These are phyloP conservation scores for Geotrichum carabidarum DNA, from an alignment of 1,139 yeast genomes.

Conservation along the genomic window DNA sequence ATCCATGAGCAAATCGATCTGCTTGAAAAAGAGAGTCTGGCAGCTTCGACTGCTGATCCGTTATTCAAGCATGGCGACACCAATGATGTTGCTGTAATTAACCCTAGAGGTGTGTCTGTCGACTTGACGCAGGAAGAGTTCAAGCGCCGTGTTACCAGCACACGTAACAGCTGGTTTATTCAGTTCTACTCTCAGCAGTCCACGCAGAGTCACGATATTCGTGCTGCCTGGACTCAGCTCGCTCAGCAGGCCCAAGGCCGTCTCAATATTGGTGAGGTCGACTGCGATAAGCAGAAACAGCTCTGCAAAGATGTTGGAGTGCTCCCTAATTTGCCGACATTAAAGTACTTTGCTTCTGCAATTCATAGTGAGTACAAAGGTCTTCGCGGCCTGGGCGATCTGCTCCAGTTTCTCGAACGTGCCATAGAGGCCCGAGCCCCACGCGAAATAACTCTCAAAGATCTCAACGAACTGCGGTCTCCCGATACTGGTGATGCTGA, in stretches of 20 bases:
- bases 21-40: not conserved
- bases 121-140: conserved; percentile 25
- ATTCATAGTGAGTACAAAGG: conserved; percentile 35
- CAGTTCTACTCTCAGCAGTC: conserved; percentile 41
- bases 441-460: conserved; percentile 27
- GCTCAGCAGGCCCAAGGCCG: conserved; percentile 33
- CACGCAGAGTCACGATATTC: conserved; percentile 38
- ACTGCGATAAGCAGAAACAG: conserved; percentile 37
- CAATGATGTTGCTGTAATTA: conserved; percentile 22
- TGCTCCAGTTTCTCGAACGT: conserved; percentile 33
- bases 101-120: conserved; percentile 28
- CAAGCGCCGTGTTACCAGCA: conserved; percentile 25
- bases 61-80: not conserved
- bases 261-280: conserved; percentile 41
- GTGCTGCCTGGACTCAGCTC: conserved; percentile 38
- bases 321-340: conserved; percentile 30
- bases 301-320: conserved; percentile 37
- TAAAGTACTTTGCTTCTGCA: conserved; percentile 34
- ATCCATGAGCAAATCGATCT: conserved; percentile 9
- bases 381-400: conserved; percentile 35
- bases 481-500: conserved; percentile 9
- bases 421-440: conserved; percentile 32
- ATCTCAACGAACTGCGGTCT: conserved; percentile 25
- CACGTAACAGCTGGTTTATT: conserved; percentile 39
- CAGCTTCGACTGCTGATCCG: not conserved